A percentile compares a stretch with the other conserved stretches of the same genome.
Conservation (phyloP, 73 alveolate species). For the Effrenium voratum region DNA sequence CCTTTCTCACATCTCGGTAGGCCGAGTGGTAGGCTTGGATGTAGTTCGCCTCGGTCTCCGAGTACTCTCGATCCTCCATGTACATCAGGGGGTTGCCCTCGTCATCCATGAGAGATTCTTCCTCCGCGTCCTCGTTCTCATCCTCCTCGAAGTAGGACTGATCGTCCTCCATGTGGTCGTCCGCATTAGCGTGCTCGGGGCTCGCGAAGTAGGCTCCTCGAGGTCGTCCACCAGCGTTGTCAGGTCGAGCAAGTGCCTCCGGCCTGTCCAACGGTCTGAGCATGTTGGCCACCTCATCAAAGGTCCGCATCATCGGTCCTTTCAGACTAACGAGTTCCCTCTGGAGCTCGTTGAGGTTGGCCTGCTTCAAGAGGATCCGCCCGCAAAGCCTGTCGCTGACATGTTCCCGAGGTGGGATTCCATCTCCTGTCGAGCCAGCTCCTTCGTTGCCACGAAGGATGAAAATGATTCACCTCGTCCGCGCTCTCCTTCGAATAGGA, state of each 20-base stretch:
- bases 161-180: no score
- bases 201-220: no score
- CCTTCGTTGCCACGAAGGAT: neutral
- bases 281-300: neutral
- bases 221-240: no score
- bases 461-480: neutral
- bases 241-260: neutral
- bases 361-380: neutral
- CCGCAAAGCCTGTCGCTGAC: neutral
- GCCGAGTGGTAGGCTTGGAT: slow-evolving; percentile 24
- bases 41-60: neutral
- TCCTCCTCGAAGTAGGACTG: no score
- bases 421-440: neutral
- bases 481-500: neutral
- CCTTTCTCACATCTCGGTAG: slow-evolving; percentile 3
- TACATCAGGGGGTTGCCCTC: neutral
- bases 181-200: no score
- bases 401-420: neutral
- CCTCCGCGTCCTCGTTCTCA: no score
- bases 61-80: neutral
- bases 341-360: neutral
- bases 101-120: no score
- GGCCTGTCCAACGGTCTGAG: neutral
- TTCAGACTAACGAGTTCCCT: neutral
- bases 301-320: neutral